Evolutionary conservation across 2,329 filamentous ascomycete genomes (phyloP), one percentile per base, ranked within the genome.

Genomic region (Cladophialophora exuberans): DNA sequence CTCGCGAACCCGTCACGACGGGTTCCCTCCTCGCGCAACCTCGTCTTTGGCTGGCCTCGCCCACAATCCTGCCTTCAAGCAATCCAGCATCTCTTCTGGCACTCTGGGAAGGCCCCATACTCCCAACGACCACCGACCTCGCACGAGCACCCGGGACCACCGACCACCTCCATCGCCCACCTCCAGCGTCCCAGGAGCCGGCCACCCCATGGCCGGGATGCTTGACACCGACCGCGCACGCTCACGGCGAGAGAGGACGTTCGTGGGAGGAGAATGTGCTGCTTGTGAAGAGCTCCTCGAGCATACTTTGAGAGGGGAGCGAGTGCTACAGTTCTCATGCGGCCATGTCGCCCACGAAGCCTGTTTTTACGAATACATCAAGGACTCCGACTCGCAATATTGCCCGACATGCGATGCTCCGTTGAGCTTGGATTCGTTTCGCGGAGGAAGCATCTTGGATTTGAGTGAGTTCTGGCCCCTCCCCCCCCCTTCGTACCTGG

Each of bases 281-380:
- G 92, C 97, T 13, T 99, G 94, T 70, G 94, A 99, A 71, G 94
- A 99, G 75, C 92, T 92, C 2, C 77, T 99, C 59, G 94, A 97
- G 73, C 93, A 97, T 72, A 99, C 91, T 3, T 80, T 99, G 42
- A 88, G 89, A 46, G 94, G 94, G 56, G 94, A 99, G 76, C 86
- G 91, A 63, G 91, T 99, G 59, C 79, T 99, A 50, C 94, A 97
- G 70, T 94, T 99, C 67, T 95, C 92, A 4, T 99, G 94, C 73
- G 84, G 87, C n/a, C 94, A 99, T 73, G 93, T 99, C 57, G 91
- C 93, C 9, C 94, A 99, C 70, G 94, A 97, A 72, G 94, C 93
- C 30, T 99, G 94, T 74, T 97, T 99, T 70, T 97, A 97, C 75
- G 94, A 99, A 73, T 97, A 95, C 70, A 96, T 99, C 66, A 89